Evolutionary conservation across 176 grass and related monocot genomes (phyloP), one percentile per base, ranked within the genome.

Genomic region (Leersia perrieri): DNA sequence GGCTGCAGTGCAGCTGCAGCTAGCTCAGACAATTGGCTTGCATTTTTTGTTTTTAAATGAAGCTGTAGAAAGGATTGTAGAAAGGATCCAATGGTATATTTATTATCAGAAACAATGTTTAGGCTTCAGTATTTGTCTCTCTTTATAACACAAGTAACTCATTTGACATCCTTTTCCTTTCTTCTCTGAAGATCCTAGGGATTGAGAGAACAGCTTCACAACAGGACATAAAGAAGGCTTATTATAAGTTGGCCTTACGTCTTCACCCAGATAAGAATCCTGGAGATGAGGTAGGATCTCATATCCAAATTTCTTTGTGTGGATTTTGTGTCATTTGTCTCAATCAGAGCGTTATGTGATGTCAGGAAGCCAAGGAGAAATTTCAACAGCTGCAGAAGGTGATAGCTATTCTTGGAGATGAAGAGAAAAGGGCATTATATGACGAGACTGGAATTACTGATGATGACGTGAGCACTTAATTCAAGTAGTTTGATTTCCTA

Each of bases 191-290:
- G 96, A 93, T 99, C 40, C 82, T 99, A 70, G 96, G 96, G n/a
- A 82, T 99, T 61, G 93, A 93, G 75, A 91, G 80, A 11, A 88
- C 84, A 63, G 87, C 90, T 38, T 88, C 95, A 68, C 92, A 93
- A 74, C 88, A 91, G 63, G 95, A 98, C 88, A 98, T 98, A 79
- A 95, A 94, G 77, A 99, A 93, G 73, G 96, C 96, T 73, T 99
- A 99, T 23, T 78, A 93, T 72, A 95, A 91, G 76, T 78, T 99
- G 67, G 97, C 97, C 35, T 76, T 99, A 70, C 90, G 82, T 29
- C 97, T 99, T 67, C 97, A 99, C 66, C 97, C 93, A 32, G 97
- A 99, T 86, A 96, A 99, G 88, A 99, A 95, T 79, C 93, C 97
- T 85, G 93, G 89, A 30, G 93, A 95, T 76, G 97, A 99, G 87